phyloP scores from a whole-genome alignment of 1,284 basidiomycete genomes.

The Fomitopsis palustris region DNA sequence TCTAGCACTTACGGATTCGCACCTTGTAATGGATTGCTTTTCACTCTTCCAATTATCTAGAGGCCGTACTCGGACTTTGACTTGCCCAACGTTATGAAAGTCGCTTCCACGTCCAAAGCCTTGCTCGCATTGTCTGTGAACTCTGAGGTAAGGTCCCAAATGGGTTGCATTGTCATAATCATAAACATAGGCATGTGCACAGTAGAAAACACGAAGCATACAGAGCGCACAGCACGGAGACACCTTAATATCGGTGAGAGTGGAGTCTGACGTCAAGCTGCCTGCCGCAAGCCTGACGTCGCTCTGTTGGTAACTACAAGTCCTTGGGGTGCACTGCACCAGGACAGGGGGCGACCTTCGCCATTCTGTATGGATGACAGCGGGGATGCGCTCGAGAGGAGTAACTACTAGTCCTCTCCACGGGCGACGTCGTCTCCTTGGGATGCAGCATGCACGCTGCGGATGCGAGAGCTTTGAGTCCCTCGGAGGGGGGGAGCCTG shows the following conservation, averaged over 20 bases:
- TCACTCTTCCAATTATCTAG: neutral
- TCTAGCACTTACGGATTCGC: slow-evolving; percentile 1
- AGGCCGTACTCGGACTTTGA: neutral
- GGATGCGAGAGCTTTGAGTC: too few species aligned
- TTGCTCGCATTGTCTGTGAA: too few species aligned
- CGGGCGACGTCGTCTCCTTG: too few species aligned
- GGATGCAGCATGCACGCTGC: too few species aligned
- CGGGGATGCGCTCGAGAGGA: neutral
- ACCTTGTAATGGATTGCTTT: slow-evolving; percentile 1
- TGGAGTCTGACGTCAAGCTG: neutral
- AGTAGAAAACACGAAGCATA: neutral
- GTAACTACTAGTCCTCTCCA: too few species aligned
- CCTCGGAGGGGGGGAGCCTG: too few species aligned
- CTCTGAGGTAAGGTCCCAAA: too few species aligned
- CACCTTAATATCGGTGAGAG: too few species aligned
- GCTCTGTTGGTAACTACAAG: neutral
- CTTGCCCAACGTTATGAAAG: neutral
- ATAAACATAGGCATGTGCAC: neutral
- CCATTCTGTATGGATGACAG: neutral
- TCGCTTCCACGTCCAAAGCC: too few species aligned
- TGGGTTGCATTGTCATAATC: too few species aligned
- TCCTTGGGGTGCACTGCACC: neutral
- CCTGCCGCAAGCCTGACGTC: neutral
- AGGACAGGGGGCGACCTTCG: neutral
- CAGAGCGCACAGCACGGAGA: neutral